Evolutionary conservation across 352 stramenopile genomes (phyloP), one percentile per base, ranked within the genome.

Genomic region (Globisporangium cylindrosporum): DNA sequence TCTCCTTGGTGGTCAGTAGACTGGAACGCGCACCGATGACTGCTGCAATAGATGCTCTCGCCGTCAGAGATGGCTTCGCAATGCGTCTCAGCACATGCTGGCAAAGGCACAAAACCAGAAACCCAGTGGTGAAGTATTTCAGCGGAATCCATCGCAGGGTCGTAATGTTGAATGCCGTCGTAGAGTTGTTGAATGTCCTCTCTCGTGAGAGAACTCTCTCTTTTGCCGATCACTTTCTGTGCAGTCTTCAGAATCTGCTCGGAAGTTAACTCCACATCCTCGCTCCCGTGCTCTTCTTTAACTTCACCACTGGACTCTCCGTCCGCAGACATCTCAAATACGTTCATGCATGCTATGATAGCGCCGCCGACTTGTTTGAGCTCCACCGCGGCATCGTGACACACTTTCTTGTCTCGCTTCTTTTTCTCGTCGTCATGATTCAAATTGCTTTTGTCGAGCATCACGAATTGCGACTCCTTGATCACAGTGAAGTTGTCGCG

Each of bases 81-180:
- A 1, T 73, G 18, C 53, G 84, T 70, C 2, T 29, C 20, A 20
- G 34, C 3, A 38, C 84, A 92, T 1, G 57, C 64, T 18, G 82
- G 79, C 1, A 81, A 59, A 1, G 84, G 84, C 0, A 73, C 58
- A 62, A 91, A 88, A 0, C 82, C 84, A 9, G 65, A 69, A 24
- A 92, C 74, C 84, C 84, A 92, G 59, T 62, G 65, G 29, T 86
- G 82, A 22, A 92, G 24, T 27, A 92, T 86, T 64, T 92, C 82
- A 1, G 62, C 72, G 5, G 80, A 73, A 27, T 86, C 68, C 59
- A 90, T 88, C 1, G 54, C 34, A 8, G 56, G 59, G 36, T 91
- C 81, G 27, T 92, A 92, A 60, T 92, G 84, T 3, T 73, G 76
- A 20, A 92, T 89, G 0, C 78, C 84, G 8, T 72, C 57, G 38